These are phyloP conservation scores for Diaporthe helianthi DNA, from an alignment of 2,329 filamentous ascomycete genomes.

Conservation along the genomic window DNA sequence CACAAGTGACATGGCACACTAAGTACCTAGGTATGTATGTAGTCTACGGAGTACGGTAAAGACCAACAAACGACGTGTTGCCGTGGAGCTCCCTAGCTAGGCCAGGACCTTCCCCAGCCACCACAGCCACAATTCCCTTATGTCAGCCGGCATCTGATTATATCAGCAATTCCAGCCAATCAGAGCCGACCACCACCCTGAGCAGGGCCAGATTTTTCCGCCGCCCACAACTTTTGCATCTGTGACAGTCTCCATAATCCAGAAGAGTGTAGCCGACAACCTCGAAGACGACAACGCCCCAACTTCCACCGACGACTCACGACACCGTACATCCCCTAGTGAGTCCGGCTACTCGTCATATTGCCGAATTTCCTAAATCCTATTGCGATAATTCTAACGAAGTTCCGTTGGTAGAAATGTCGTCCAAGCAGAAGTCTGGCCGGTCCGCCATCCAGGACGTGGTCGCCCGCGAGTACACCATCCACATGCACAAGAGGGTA, in stretches of 20 bases:
- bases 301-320: conserved; percentile 38
- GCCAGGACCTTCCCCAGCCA: too few species aligned
- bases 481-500: conserved; percentile 99
- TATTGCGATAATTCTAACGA: conserved; percentile 40
- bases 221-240: conserved; percentile 24
- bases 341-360: conserved; percentile 28
- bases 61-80: background rate
- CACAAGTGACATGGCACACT: background rate
- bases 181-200: background rate
- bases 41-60: too few species aligned
- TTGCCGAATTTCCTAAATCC: conserved; percentile 24
- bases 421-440: conserved; percentile 71
- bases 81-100: background rate
- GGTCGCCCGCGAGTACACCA: conserved; percentile 99
- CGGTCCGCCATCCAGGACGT: conserved; percentile 99
- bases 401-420: conserved; percentile 61
- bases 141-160: background rate
- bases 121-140: background rate
- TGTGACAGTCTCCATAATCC: conserved; percentile 11
- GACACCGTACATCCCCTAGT: conserved; percentile 39
- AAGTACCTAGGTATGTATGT: too few species aligned
- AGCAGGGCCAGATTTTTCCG: conserved; percentile 26
- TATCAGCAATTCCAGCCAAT: background rate
- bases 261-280: conserved; percentile 27
- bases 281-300: conserved; percentile 28